phyloP scores from a whole-genome alignment of 139 green algal species.

The Mesotaenium endlicherianum region DNA sequence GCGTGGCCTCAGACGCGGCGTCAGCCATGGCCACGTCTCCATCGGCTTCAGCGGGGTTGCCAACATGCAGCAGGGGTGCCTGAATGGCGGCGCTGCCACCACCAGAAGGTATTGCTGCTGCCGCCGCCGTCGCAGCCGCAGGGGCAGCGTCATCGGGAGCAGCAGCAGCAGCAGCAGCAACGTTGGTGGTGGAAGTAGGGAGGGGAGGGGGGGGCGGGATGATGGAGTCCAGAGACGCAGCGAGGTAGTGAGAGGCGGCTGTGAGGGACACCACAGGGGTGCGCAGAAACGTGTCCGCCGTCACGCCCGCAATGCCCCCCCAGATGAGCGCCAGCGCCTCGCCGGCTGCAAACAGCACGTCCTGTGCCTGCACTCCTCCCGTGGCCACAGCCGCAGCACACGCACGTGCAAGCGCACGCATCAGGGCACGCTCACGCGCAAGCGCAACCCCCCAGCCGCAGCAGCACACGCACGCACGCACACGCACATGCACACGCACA shows the following conservation, averaged over 20 bases:
- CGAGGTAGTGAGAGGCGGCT: slow-evolving; percentile 5
- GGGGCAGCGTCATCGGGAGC: no score
- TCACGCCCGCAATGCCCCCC: slow-evolving; percentile 59
- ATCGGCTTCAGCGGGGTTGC: background rate
- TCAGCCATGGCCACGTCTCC: slow-evolving; percentile 1
- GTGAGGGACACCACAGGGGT: slow-evolving; percentile 56
- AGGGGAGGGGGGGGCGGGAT: background rate
- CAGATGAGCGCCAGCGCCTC: slow-evolving; percentile 79
- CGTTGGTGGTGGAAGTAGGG: background rate
- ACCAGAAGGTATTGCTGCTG: no score
- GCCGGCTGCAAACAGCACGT: slow-evolving; percentile 72
- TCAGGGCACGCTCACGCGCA: no score
- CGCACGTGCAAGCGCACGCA: no score
- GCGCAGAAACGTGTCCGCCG: slow-evolving; percentile 52
- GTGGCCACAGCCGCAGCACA: no score
- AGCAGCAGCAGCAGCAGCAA: background rate
- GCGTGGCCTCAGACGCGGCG: background rate
- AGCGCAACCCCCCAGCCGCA: no score
- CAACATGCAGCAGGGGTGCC: no score
- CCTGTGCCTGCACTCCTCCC: slow-evolving; percentile 74
- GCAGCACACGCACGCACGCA: no score
- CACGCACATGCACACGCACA: no score
- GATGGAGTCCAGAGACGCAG: no score
- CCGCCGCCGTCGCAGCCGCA: no score
- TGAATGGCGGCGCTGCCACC: no score